Base-by-base conservation (phyloP, 805 yeast genomes). In the Starmerella roubikii region DNA sequence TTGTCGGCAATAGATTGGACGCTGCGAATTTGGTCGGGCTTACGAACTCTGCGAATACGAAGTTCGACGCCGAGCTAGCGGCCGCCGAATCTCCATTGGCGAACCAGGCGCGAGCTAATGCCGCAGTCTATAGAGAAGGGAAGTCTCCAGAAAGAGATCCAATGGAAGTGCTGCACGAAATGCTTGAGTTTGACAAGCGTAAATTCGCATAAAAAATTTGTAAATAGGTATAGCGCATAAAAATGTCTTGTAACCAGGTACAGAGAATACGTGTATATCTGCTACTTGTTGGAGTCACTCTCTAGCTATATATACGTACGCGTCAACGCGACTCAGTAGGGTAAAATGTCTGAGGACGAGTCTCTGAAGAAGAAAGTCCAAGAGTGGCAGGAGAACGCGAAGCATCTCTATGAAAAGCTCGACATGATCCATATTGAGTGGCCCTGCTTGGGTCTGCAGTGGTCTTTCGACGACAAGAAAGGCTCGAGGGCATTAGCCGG, bases 321-420 rank as follows among this genome's bases (percentile, higher is more conserved):
- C n/a, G n/a, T n/a, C n/a, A n/a, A n/a, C n/a, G n/a, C n/a, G n/a
- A n/a, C n/a, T n/a, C n/a, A n/a, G n/a, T n/a, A n/a, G n/a, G n/a
- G n/a, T n/a, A n/a, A n/a, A n/a, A n/a, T n/a, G n/a, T n/a, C n/a
- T n/a, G n/a, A n/a, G n/a, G n/a, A n/a, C n/a, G n/a, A n/a, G n/a
- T n/a, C n/a, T n/a, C n/a, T n/a, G n/a, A n/a, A n/a, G n/a, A n/a
- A n/a, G n/a, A n/a, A n/a, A n/a, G n/a, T n/a, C n/a, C n/a, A n/a
- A n/a, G 48, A 46, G 26, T 46, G 49, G 49, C 41, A 44, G 26
- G 47, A 45, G 32, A 46, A 37, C 25, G 45, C 49, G 13, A 34
- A 38, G 35, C 40, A 46, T 22, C 30, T 46, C 40, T 46, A 46
- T 32, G 49, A 46, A 31, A 45, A 41, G 17, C 41, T 46, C 15